Evolutionary conservation across 345 rosid genomes (phyloP).

Genomic region (Aquilaria sinensis): DNA sequence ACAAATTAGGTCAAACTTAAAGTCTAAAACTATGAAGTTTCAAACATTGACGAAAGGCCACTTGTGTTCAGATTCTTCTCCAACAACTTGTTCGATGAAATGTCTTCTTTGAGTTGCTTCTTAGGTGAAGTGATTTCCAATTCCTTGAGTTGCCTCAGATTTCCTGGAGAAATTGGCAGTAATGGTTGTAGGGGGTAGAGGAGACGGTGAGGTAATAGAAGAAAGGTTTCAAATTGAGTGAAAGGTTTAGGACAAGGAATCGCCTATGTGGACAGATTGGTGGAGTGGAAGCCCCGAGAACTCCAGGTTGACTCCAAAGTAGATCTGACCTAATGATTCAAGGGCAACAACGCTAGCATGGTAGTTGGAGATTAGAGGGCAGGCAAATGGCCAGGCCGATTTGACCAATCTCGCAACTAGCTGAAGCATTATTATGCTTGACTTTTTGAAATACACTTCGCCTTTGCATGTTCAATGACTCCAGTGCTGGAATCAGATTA

Average conservation of each 20-base stretch:
- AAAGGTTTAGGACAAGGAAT: constrained; percentile 81
- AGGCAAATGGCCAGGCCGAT: constrained; percentile 57
- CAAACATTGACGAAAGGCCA: constrained; percentile 54
- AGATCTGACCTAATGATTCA: constrained; percentile 85
- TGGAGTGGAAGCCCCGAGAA: constrained; percentile 91
- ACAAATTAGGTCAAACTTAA: constrained; percentile 44
- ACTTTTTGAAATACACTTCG: constrained; percentile 56
- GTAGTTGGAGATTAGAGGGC: constrained; percentile 79
- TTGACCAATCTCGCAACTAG: constrained; percentile 69
- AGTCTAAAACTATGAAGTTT: constrained; percentile 28
- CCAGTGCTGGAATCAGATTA: constrained; percentile 24
- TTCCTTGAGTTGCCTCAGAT: constrained; percentile 49
- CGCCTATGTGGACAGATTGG: constrained; percentile 91
- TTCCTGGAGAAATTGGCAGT: constrained; percentile 95
- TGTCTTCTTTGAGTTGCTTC: constrained; percentile 27
- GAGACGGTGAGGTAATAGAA: constrained; percentile 72
- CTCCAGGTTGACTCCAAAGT: constrained; percentile 78
- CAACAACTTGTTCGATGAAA: constrained; percentile 38
- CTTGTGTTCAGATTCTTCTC: constrained; percentile 65
- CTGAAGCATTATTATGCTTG: constrained; percentile 39
- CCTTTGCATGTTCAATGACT: constrained; percentile 59
- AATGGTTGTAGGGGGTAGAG: constrained; percentile 96
- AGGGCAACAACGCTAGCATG: constrained; percentile 76
- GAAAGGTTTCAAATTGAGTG: constrained; percentile 48
- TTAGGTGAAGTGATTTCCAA: constrained; percentile 29